Evolutionary conservation across 73 alveolate genomes (phyloP), one percentile per base, ranked within the genome.

Genomic region (Paramecium tetraurelia): DNA sequence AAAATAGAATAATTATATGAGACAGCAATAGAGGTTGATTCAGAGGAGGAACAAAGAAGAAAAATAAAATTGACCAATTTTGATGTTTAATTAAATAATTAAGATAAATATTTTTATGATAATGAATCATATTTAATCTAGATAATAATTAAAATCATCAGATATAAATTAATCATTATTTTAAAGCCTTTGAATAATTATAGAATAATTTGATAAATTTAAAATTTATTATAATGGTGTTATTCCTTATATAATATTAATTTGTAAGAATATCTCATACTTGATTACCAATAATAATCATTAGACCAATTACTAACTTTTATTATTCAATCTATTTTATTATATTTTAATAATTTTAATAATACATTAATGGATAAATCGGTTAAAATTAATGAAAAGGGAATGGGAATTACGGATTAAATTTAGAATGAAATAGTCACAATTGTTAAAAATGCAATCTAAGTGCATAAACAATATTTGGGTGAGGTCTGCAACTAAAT

Each of bases 401-500:
- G 72, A 20, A 43, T 29, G 5, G 89, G 89, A 40, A 77, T 77
- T 8, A 77, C 89, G 24, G 75, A 36, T 7, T 43, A 31, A 43
- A 77, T 77, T 7, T 29, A 77, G 44, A 22, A 20, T 20, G 89
- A 77, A 36, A 77, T 77, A 40, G 29, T 77, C 44, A 22, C 89
- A 20, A 77, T 46, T 46, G 53, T 77, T 7, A 77, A 46, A 20
- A 77, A 77, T 77, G 89, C 75, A 0, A 21, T 77, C 3, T 59
- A 77, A 77, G 29, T 29, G 14, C 89, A 77, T 43, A 77, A 77
- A 29, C 21, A 46, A 18, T 77, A 41, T 43, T 43, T 77, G 21
- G 89, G 89, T 0, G 89, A 77, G 41, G 89, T 77, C 5, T 77
- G 89, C 53, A 77, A 77, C n/a, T 21, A 43, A 29, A 43, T 77